Base-by-base conservation (phyloP, 495 filamentous ascomycete genomes). In the Usnea hakonensis region DNA sequence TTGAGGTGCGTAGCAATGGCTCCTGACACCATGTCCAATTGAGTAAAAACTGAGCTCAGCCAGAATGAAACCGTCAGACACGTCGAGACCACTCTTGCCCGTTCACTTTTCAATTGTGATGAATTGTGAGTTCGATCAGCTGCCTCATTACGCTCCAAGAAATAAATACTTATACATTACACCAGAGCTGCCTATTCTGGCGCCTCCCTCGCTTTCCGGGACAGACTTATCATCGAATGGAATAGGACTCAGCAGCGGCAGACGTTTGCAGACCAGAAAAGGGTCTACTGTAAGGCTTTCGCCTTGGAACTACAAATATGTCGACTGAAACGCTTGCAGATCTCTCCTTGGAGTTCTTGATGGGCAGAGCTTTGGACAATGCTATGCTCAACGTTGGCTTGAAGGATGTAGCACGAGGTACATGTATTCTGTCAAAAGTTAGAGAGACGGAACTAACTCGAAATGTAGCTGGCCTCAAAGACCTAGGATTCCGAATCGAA, bases 31-130 rank as follows among this genome's bases (percentile, higher is more conserved):
- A 5, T n/a, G 11, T 6, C 9, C 17, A 36, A 40, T 32, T 23
- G 59, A 52, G 9, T 38, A 30, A 19, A 46, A 17, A 35, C 38
- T 72, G 52, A 69, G 32, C 35, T 53, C 11, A 9, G 41, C 28
- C 74, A 93, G 83, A 82, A 77, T 69, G 91, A 95, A 69, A 80
- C 94, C 50, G 90, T 98, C 57, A 87, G 87, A 52, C 94, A 98
- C 79, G 86, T 98, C 69, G 95, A 98, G 73, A 97, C 95, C 5
- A 96, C 94, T 3, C 81, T 98, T 60, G 94, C 95, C 65, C 90
- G 94, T 19, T 96, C 91, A 65, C 83, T 98, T 72, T 98, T 90
- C 82, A 98, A 98, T 76, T 97, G 95, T 78, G 94, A 98, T 79
- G 95, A 98, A 74, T 71, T 84, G 71, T 85, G 68, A 62, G 78